Base-by-base conservation (phyloP, 2,329 filamentous ascomycete genomes). In the Emergomyces orientalis region DNA sequence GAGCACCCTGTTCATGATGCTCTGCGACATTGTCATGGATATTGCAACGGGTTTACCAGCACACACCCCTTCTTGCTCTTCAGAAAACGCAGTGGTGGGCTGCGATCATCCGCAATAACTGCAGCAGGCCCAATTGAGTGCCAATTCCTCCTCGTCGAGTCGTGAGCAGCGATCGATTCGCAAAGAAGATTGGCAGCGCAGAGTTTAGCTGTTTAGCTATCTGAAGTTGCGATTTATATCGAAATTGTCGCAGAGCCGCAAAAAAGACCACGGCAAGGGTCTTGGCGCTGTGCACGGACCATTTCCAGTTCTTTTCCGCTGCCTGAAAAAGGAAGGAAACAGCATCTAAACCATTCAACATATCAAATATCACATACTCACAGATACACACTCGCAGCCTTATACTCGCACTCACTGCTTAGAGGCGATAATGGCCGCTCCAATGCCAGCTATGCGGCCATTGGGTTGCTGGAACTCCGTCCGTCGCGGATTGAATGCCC, bases 381-480 rank as follows among this genome's bases (percentile, higher is more conserved):
- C 66, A 64, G 67, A 66, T 67, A 66, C 67, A 8, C 8, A 25
- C 22, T 69, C 59, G 54, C 34, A 22, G 22, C n/a, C 47, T 45
- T 59, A 19, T 45, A 64, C 63, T 63, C 66, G 62, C 62, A 66
- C 55, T 51, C 63, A 57, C 51, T 63, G 43, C 17, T 56, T 49
- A 54, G 51, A 27, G 32, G 34, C 37, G n/a, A 57, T 39, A 27
- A 91, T 90, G 81, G 81, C 83, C 68, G 80, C 84, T 67, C 76
- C 82, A 64, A 71, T 82, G 71, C 77, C 84, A 62, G 76, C 80
- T 56, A 73, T 80, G 77, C 86, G 88, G 83, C 88, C 88, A 65
- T 76, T 89, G 72, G 84, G 85, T 80, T 87, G 85, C 76, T 84
- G 89, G 73, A 89, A 88, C 76, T 79, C 84, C 37, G 77, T 84